Evolutionary conservation across 257 asterid species (phyloP).

Genomic region (Agastache rugosa): DNA sequence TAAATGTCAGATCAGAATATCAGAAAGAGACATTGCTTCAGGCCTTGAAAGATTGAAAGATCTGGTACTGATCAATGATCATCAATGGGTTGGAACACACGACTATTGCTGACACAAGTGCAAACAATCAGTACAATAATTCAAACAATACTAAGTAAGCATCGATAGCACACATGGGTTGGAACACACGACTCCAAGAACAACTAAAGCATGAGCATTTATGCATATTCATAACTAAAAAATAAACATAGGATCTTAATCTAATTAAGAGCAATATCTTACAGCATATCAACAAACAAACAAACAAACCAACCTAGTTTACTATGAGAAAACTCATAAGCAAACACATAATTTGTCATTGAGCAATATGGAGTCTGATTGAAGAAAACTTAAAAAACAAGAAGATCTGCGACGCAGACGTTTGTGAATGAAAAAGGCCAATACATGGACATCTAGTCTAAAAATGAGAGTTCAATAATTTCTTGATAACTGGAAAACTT

Average conservation of each 20-base stretch:
- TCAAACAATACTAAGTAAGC: slow-evolving; percentile 25
- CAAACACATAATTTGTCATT: too few relatives aligned
- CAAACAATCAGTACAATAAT: slow-evolving; percentile 41
- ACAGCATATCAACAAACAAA: too few relatives aligned
- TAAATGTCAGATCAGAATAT: not conserved
- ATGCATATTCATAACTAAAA: too few relatives aligned
- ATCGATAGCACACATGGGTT: slow-evolving; percentile 20
- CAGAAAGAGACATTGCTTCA: slow-evolving; percentile 42
- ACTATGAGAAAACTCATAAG: too few relatives aligned
- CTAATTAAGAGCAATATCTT: too few relatives aligned
- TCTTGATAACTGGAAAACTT: slow-evolving; percentile 6
- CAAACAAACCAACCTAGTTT: too few relatives aligned
- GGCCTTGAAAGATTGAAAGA: too few relatives aligned
- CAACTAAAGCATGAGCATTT: slow-evolving; percentile 1
- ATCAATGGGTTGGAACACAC: slow-evolving; percentile 82
- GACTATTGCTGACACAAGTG: slow-evolving; percentile 75
- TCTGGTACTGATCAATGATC: slow-evolving; percentile 65
- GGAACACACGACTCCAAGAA: not conserved
- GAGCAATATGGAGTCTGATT: too few relatives aligned
- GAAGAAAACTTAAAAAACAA: too few relatives aligned
- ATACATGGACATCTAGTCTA: not conserved
- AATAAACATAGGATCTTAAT: too few relatives aligned
- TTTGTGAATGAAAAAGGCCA: too few relatives aligned
- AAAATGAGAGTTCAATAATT: slow-evolving; percentile 30
- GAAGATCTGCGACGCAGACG: too few relatives aligned